Percentiles rank a stretch among this genome's conserved stretches.
These are phyloP conservation scores for Boletales sp. DNA, from an alignment of 768 basidiomycete genomes.

Conservation along the genomic window DNA sequence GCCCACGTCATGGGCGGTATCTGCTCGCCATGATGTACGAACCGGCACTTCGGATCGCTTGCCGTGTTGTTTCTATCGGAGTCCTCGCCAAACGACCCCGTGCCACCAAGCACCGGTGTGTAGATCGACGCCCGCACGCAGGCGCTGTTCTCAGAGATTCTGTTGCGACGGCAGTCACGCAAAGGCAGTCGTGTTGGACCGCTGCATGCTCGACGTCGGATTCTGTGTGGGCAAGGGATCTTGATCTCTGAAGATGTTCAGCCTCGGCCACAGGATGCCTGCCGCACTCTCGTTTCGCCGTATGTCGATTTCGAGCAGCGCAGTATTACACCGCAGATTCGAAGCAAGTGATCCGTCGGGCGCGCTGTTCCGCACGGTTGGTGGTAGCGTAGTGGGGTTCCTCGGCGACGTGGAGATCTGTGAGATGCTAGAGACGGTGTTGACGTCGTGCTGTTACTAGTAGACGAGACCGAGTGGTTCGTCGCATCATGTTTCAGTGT, in stretches of 20 bases:
- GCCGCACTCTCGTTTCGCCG: conserved; percentile 85
- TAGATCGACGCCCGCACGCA: too few species aligned
- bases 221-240: conserved; percentile 66
- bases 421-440: conserved; percentile 96
- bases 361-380: too few species aligned
- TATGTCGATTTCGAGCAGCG: conserved; percentile 71
- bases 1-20: too few species aligned
- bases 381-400: conserved; percentile 55
- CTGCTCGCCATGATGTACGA: too few species aligned
- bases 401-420: conserved; percentile 94
- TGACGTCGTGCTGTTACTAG: conserved; percentile 96
- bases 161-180: conserved; percentile 93
- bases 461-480: conserved; percentile 93
- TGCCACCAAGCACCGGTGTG: too few species aligned
- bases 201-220: conserved; percentile 63
- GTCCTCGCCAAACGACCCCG: too few species aligned
- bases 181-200: conserved; percentile 97
- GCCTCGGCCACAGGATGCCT: conserved; percentile 89
- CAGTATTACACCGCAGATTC: conserved; percentile 95
- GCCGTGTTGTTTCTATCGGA: too few species aligned
- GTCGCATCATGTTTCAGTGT: conserved; percentile 28
- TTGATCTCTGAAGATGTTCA: conserved; percentile 69
- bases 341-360: conserved; percentile 96
- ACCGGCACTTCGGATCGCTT: too few species aligned
- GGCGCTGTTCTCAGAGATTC: conserved; percentile 85